Conservation (phyloP, 2,329 filamentous ascomycete species). For the Tolypocladium paradoxum region DNA sequence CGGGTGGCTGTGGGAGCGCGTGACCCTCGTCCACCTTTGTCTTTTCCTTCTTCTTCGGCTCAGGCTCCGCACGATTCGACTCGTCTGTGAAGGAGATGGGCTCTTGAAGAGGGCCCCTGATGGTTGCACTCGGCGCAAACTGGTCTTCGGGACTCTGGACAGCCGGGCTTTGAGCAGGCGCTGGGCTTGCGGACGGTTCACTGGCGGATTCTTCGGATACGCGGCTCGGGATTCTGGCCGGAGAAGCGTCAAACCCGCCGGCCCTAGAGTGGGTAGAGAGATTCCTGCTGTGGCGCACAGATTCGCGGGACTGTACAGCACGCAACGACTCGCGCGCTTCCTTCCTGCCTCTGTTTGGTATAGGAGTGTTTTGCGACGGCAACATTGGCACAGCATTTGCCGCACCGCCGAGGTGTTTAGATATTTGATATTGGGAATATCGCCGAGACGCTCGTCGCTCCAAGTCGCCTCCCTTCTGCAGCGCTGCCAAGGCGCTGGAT, state of each 20-base stretch:
- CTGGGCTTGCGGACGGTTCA: conserved; percentile 11
- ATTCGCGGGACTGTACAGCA: conserved; percentile 46
- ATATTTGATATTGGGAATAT: conserved; percentile 95
- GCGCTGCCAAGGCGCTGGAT: conserved; percentile 78
- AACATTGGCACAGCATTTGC: conserved; percentile 78
- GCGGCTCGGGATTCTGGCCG: conserved; percentile 45
- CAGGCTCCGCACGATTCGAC: conserved; percentile 4
- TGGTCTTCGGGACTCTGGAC: conserved; percentile 58
- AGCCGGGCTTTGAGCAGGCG: conserved; percentile 14
- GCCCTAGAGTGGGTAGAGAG: conserved; percentile 32
- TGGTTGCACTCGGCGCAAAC: conserved; percentile 43
- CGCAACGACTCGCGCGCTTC: conserved; percentile 79
- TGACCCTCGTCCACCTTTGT: conserved; percentile 11
- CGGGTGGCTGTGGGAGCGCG: conserved; percentile 19
- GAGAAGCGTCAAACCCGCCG: conserved; percentile 43
- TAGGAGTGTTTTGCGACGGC: conserved; percentile 69
- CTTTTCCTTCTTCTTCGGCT: conserved; percentile 9
- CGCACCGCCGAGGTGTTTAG: conserved; percentile 77
- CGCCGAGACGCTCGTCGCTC: conserved; percentile 85
- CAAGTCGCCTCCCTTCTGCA: conserved; percentile 85
- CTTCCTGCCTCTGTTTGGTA: conserved; percentile 70
- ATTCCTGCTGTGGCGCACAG: conserved; percentile 38
- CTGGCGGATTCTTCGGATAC: conserved; percentile 50
- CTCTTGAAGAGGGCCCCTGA: conserved; percentile 46
- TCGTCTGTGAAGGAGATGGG: conserved; percentile 19